Conservation (phyloP, 108 stramenopile genomes). For the Cyclotella baltica region DNA sequence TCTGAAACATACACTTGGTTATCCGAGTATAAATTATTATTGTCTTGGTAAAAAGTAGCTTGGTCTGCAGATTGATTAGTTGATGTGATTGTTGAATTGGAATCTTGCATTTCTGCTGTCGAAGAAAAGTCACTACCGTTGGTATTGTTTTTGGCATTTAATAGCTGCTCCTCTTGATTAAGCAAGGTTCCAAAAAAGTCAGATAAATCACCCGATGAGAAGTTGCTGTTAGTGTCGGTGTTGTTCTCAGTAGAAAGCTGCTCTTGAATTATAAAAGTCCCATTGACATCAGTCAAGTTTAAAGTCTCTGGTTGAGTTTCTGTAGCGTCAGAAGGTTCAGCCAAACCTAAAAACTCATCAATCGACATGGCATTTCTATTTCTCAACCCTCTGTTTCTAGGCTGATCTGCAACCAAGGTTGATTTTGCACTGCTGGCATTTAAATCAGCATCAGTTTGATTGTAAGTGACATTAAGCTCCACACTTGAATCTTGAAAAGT, state of each 20-base stretch:
- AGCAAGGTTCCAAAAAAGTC: no score
- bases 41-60: no score
- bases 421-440: not conserved
- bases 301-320: not conserved
- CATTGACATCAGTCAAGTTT: not conserved
- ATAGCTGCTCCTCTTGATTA: not conserved
- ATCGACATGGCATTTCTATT: not conserved
- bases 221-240: not conserved
- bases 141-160: not conserved
- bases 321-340: not conserved
- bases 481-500: not conserved
- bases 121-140: not conserved
- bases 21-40: not conserved
- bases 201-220: not conserved
- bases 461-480: not conserved
- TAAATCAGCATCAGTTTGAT: not conserved
- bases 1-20: constrained; percentile 5
- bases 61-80: no score
- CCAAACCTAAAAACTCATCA: constrained; percentile 8
- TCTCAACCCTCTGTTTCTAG: not conserved
- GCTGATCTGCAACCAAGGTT: not conserved
- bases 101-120: no score
- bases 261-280: not conserved
- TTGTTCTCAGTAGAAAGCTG: not conserved
- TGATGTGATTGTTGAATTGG: no score